Evolutionary conservation across 2,329 filamentous ascomycete genomes (phyloP), one percentile per base, ranked within the genome.

Genomic region (Trichoderma simmonsii): DNA sequence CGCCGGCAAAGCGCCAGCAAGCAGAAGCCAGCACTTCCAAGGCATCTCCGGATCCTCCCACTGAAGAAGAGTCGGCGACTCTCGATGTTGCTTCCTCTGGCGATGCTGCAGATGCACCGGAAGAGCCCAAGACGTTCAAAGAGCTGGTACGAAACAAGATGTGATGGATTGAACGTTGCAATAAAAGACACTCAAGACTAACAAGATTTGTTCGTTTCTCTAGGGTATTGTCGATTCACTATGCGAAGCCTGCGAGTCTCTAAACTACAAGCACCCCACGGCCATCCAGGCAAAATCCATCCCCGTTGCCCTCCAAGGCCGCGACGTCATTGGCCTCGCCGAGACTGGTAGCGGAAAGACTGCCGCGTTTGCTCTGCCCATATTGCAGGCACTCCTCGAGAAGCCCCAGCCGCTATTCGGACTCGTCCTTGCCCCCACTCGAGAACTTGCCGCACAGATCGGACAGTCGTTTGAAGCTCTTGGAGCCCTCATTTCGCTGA

Each of bases 321-420:
- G 94, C 77, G 96, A 98, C 81, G 86, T 98, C 39, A 97, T 99
- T 76, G 96, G 95, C 56, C 87, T 98, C 66, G 96, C 96, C 36
- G 95, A 99, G 83, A 99, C 96, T 0, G 96, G 96, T 76, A 94
- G 91, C 79, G 96, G 96, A 82, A 99, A 98, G 85, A 98, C 96
- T 0, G 95, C 94, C 7, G 95, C 96, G 0, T 99, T 98, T 80
- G 94, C 94, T 0, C 85, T 99, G 3, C 96, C 96, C 1, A 97
- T 99, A 51, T 87, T 99, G 3, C 95, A 98, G 80, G 90, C 92
- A 3, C 88, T 99, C 1, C 92, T 98, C 83, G 92, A 96, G 71
- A 93, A 94, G 77, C 95, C 95, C 0, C 92, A 94, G 76, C 86
- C 93, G 3, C 85, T 97, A 61, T 98, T 96, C 78, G 93, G 92